phyloP scores from a whole-genome alignment of 2,329 filamentous ascomycete genomes.

The Ophiosphaerella narmari region DNA sequence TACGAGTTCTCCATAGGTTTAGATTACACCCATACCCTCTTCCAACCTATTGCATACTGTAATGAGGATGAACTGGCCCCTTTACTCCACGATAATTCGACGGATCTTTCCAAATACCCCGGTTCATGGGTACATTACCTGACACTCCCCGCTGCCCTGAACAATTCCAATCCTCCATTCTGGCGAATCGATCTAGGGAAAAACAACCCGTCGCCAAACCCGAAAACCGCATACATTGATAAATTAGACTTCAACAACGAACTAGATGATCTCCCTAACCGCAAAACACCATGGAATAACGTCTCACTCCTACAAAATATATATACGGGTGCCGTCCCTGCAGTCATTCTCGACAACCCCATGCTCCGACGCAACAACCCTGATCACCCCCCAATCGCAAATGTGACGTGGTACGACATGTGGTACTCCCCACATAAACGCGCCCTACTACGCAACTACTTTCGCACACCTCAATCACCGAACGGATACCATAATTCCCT shows the following conservation, averaged over 20 bases:
- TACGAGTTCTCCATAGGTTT: slow-evolving; percentile 59
- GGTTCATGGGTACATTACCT: slow-evolving; percentile 38
- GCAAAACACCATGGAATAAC: slow-evolving; percentile 49
- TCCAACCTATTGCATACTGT: slow-evolving; percentile 42
- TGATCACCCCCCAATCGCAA: slow-evolving; percentile 12
- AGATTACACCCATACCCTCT: slow-evolving; percentile 58
- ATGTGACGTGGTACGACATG: slow-evolving; percentile 50
- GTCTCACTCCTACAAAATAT: slow-evolving; percentile 55
- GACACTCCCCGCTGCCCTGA: slow-evolving; percentile 46
- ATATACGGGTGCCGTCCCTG: slow-evolving; percentile 53
- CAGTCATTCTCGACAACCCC: slow-evolving; percentile 45
- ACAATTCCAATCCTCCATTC: slow-evolving; percentile 33
- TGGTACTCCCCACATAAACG: slow-evolving; percentile 57
- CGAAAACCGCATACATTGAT: slow-evolving; percentile 37
- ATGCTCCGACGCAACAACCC: slow-evolving; percentile 33
- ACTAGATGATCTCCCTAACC: slow-evolving; percentile 51
- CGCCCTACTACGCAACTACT: slow-evolving; percentile 55
- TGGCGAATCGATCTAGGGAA: slow-evolving; percentile 31
- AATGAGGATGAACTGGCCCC: slow-evolving; percentile 34
- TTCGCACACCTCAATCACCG: slow-evolving; percentile 51
- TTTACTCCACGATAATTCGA: slow-evolving; percentile 37
- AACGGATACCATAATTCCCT: slow-evolving; percentile 51
- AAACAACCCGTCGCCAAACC: slow-evolving; percentile 34
- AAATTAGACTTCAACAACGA: slow-evolving; percentile 27
- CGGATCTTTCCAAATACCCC: slow-evolving; percentile 41